Evolutionary conservation across 441 rosid genomes (phyloP).

Genomic region (Theobroma grandiflorum): DNA sequence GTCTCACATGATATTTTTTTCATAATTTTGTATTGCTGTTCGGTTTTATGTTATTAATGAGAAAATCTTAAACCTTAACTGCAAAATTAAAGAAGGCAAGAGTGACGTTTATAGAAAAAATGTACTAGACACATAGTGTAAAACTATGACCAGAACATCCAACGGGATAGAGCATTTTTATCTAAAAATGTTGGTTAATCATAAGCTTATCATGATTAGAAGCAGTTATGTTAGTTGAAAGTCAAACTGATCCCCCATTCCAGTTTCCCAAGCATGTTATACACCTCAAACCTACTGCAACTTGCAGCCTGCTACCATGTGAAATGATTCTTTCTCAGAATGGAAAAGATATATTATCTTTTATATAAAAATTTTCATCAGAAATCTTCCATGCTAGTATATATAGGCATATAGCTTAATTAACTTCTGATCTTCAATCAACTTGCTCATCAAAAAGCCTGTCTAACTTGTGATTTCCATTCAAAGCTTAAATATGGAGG

Average conservation of each 20-base stretch:
- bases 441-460: not conserved
- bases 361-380: not conserved
- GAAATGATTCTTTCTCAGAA: constrained; percentile 37
- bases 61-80: no score
- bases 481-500: constrained; percentile 16
- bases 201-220: constrained; percentile 20
- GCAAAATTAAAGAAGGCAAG: no score
- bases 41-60: no score
- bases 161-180: no score
- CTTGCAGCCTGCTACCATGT: constrained; percentile 28
- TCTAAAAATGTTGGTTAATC: not conserved
- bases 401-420: not conserved
- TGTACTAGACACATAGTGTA: no score
- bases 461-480: not conserved
- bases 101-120: no score
- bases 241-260: constrained; percentile 7
- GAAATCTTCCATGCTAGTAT: constrained; percentile 7
- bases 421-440: not conserved
- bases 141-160: no score
- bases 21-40: no score
- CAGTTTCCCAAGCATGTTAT: constrained; percentile 40
- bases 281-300: constrained; percentile 40
- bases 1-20: no score
- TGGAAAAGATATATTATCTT: not conserved
- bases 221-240: constrained; percentile 30